Percentiles rank a stretch among this genome's conserved stretches.
Evolutionary conservation across 2,329 filamentous ascomycete genomes (phyloP).

Genomic region (Penicillium verrucosum): DNA sequence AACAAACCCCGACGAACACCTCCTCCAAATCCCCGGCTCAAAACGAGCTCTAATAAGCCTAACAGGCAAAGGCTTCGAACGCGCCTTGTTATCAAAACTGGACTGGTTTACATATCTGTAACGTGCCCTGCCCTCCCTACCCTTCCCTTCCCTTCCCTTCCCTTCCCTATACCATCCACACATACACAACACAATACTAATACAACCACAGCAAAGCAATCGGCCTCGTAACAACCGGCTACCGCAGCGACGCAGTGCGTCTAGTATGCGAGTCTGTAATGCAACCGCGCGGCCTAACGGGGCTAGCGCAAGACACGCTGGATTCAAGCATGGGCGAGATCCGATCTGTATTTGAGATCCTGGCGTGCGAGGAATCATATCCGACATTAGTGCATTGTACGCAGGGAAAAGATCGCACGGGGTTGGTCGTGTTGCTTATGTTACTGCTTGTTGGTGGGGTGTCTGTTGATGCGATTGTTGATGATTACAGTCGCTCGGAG

Average conservation of each 20-base stretch:
- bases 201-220: conserved; percentile 55
- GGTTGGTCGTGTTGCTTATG: conserved; percentile 65
- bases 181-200: not conserved
- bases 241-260: conserved; percentile 65
- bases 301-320: conserved; percentile 67
- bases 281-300: conserved; percentile 66
- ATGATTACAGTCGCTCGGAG: conserved; percentile 70
- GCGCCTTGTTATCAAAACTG: conserved; percentile 64
- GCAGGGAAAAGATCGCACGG: conserved; percentile 83
- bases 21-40: conserved; percentile 62
- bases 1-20: conserved; percentile 51
- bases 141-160: not conserved
- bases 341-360: conserved; percentile 63
- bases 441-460: conserved; percentile 60
- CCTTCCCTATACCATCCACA: too few relatives aligned
- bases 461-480: conserved; percentile 57
- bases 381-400: conserved; percentile 79
- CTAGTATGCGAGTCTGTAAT: conserved; percentile 70
- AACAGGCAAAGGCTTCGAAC: conserved; percentile 69
- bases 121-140: conserved; percentile 20
- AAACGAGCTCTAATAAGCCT: conserved; percentile 67
- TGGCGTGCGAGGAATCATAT: conserved; percentile 53
- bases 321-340: conserved; percentile 65
- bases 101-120: conserved; percentile 65
- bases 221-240: conserved; percentile 62